Evolutionary conservation across 2,329 filamentous ascomycete genomes (phyloP), one percentile per base, ranked within the genome.

Genomic region (Karstenula rhodostoma): DNA sequence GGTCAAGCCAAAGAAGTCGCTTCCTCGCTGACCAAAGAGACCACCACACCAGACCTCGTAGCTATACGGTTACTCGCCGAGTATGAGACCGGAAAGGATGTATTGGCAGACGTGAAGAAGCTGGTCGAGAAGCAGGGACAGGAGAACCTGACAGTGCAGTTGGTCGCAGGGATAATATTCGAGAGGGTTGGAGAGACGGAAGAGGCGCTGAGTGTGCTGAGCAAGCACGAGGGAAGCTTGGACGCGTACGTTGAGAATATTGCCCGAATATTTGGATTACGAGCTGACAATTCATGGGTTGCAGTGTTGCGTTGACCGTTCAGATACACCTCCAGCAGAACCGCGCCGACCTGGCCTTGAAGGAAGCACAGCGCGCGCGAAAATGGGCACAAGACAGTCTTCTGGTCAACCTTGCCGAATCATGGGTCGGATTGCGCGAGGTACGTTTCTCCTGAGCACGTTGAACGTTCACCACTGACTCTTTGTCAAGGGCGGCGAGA

Each of bases 331-430:
- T 98, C 10, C 86, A 92, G 69, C 93, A 97, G 76, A 97, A 97
- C 83, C 88, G 94, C 68, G 90, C 90, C 71, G 94, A 98, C 77
- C 87, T 97, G 51, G 95, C 95, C 1, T 72, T 93, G 13, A 97
- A 97, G 80, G 94, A 97, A 81, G 93, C 96, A 40, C 83, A 89
- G 54, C 88, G 90, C 37, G 95, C 95, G 37, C 88, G 94, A 77
- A 87, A 92, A 79, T 98, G 94, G 92, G 95, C 94, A 8, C 94
- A 99, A 80, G 95, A 98, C 77, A 96, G 90, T 68, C 82, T 98
- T 42, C 83, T 98, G 52, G 92, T 98, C 66, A 98, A 99, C 79
- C 81, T 99, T 67, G 94, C 94, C 8, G 95, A 99, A 81, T 92
- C 92, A 8, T 99, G 94, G 95, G 91, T 97, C 65, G 94, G 93